These are phyloP conservation scores for Erucastrum elatum DNA, from an alignment of 345 rosid species.

Conservation along the genomic window DNA sequence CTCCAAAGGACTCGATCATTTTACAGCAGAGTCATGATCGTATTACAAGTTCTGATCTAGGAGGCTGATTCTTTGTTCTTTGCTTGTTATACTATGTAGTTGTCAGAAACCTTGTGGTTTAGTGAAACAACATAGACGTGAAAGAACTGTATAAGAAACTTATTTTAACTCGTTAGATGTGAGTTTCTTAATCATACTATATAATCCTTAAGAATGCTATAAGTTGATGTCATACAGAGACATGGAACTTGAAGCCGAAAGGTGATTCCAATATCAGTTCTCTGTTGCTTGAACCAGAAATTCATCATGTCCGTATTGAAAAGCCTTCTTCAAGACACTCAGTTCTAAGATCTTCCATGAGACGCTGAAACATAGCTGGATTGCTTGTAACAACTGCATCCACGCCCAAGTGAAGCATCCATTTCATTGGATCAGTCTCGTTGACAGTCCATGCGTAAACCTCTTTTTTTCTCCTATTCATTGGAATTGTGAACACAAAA, in stretches of 20 bases:
- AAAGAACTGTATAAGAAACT: neutral
- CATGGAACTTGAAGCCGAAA: neutral
- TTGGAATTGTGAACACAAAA: too few species aligned
- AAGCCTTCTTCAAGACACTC: slow-evolving; percentile 79
- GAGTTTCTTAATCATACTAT: neutral
- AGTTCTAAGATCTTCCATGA: slow-evolving; percentile 69
- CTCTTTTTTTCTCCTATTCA: slow-evolving; percentile 66
- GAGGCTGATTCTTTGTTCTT: slow-evolving; percentile 13
- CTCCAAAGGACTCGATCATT: too few species aligned
- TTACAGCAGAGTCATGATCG: neutral
- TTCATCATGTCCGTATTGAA: slow-evolving; percentile 37
- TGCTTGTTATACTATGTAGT: neutral
- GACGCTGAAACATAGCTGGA: slow-evolving; percentile 58
- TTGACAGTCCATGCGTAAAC: slow-evolving; percentile 93
- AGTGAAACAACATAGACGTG: neutral
- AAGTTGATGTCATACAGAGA: neutral
- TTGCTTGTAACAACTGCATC: slow-evolving; percentile 84
- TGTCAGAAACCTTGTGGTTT: neutral
- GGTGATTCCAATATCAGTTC: neutral
- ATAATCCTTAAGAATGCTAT: neutral
- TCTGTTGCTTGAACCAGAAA: neutral
- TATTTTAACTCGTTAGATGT: neutral
- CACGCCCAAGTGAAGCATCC: slow-evolving; percentile 57
- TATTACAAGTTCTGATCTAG: slow-evolving; percentile 6
- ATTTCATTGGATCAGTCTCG: slow-evolving; percentile 67